Conservation (phyloP, 164 flowering plant genomes). For the Houttuynia cordata region DNA sequence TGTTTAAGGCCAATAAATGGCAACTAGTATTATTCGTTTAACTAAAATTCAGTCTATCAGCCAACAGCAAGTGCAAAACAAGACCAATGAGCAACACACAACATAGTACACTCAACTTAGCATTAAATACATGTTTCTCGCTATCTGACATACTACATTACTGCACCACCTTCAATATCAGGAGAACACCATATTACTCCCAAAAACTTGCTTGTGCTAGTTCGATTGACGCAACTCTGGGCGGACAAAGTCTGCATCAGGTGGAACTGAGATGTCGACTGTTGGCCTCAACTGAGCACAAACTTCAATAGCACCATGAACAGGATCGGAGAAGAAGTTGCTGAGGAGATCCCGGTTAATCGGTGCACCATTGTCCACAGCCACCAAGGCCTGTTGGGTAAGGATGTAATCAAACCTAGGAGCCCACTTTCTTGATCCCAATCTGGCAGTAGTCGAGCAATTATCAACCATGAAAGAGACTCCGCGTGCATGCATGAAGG, state of each 20-base stretch:
- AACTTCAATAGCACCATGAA: constrained; percentile 85
- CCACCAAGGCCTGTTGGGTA: constrained; percentile 84
- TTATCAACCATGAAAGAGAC: constrained; percentile 98
- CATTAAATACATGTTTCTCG: no score
- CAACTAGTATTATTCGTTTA: no score
- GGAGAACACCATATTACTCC: no score
- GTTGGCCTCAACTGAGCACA: constrained; percentile 93
- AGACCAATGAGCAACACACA: background rate
- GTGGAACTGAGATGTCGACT: constrained; percentile 87
- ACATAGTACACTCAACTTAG: no score
- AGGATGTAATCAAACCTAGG: constrained; percentile 91
- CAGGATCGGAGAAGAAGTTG: constrained; percentile 85
- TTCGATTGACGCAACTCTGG: constrained; percentile 59
- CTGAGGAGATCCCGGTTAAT: constrained; percentile 77
- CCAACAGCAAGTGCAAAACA: background rate
- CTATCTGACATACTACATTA: no score
- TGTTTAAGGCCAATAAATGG: no score
- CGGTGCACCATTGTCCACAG: constrained; percentile 56
- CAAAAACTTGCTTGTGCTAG: background rate
- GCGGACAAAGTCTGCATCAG: constrained; percentile 92
- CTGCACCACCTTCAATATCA: background rate
- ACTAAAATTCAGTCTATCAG: background rate
- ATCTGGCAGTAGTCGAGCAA: constrained; percentile 90
- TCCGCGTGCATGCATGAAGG: constrained; percentile 99
- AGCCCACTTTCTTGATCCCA: constrained; percentile 98